Base-by-base conservation (phyloP, 1,139 yeast genomes). In the Saccharomyces hybrid region DNA sequence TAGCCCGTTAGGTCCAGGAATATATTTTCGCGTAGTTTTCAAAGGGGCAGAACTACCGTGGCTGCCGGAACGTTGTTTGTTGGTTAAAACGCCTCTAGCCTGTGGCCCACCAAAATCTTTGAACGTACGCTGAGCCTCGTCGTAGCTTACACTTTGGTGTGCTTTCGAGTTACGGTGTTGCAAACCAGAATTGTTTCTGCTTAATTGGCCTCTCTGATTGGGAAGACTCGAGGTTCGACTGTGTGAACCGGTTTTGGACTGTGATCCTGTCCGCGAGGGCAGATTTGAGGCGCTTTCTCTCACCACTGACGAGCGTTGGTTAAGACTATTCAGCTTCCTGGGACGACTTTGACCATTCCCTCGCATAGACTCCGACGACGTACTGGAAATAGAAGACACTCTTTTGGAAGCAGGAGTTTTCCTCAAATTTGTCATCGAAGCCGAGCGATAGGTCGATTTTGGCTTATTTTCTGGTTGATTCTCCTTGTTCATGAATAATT, bases 1-100 rank as follows among this genome's bases (percentile, higher is more conserved):
- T 25, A 78, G 62, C 7, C 82, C 82, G 60, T 75, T 67, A 2
- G 78, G 75, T 0, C 80, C 76, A 2, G 81, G 81, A 31, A 78
- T 70, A 62, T 77, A 78, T 57, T 73, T 77, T 53, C 76, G 76
- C 13, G 75, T 66, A 52, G 69, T 73, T 49, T 61, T 64, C 31
- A 70, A 71, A 47, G 54, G 57, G 28, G 47, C 57, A 47, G 14
- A 56, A 46, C 16, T 9, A 28, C 46, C 58, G 55, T 46, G 55
- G 55, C 52, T 38, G 41, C 44, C 46, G 41, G 49, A 47, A 50
- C 32, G 50, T 51, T 55, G 47, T 53, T 48, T n/a, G 25, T 16
- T 41, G 16, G 50, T 38, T 29, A 57, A 31, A 38, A 55, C 55
- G 3, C 58, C 56, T 16, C 59, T 53, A 11, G 60, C 57, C 50